Percentiles rank a stretch among this genome's conserved stretches.
These are phyloP conservation scores for Suillus discolor DNA, from an alignment of 768 basidiomycete species.

Conservation along the genomic window DNA sequence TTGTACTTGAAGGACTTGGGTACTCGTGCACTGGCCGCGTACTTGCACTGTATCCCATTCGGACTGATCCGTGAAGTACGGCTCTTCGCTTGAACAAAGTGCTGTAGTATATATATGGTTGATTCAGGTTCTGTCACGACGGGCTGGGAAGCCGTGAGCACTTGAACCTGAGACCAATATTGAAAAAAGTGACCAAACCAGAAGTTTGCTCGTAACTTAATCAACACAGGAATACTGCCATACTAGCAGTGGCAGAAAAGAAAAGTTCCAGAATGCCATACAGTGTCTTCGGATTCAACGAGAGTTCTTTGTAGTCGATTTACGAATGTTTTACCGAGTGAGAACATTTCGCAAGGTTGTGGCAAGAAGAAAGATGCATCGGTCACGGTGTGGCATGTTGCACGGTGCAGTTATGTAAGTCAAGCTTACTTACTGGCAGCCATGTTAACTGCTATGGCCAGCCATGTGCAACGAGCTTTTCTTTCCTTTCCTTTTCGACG, in stretches of 20 bases:
- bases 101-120: not conserved
- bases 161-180: not conserved
- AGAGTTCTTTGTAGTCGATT: not conserved
- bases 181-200: not conserved
- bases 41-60: not conserved
- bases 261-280: not conserved
- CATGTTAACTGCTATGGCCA: not conserved
- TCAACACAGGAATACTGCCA: not conserved
- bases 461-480: not conserved
- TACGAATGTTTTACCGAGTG: not conserved
- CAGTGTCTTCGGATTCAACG: not conserved
- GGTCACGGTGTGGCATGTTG: not conserved
- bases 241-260: not conserved
- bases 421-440: not conserved
- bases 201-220: not conserved
- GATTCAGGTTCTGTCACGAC: not conserved
- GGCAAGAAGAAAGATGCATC: conserved; percentile 1
- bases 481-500: not conserved
- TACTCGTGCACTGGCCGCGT: not conserved
- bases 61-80: not conserved
- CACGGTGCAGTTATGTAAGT: not conserved
- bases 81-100: not conserved
- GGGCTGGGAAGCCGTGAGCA: not conserved
- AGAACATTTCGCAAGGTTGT: conserved; percentile 3
- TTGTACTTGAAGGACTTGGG: not conserved